Evolutionary conservation across 257 asterid genomes (phyloP).

Genomic region (Linaria vulgaris): DNA sequence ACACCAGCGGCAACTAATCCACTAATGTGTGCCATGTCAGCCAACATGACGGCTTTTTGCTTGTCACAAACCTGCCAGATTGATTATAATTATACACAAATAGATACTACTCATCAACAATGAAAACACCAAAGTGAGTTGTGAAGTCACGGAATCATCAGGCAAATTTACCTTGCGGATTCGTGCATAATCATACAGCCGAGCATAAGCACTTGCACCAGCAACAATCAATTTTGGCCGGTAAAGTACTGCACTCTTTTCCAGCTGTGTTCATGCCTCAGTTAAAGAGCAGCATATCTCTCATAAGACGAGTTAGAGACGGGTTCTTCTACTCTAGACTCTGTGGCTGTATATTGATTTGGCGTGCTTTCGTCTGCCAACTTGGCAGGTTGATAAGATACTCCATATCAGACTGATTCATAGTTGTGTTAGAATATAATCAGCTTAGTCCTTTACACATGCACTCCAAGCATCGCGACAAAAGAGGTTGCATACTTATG

Average conservation of each 20-base stretch:
- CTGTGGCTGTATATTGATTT: too few species aligned
- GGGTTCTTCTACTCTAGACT: too few species aligned
- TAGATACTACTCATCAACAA: slow-evolving; percentile 7
- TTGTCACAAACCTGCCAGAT: slow-evolving; percentile 84
- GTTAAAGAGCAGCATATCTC: too few species aligned
- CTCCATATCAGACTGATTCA: too few species aligned
- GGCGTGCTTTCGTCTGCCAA: too few species aligned
- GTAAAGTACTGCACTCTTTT: slow-evolving; percentile 86
- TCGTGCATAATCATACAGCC: slow-evolving; percentile 83
- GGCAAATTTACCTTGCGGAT: slow-evolving; percentile 68
- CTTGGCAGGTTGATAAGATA: too few species aligned
- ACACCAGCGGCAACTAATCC: slow-evolving; percentile 99
- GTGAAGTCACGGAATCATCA: not conserved
- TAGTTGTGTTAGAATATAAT: too few species aligned
- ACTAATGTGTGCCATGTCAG: slow-evolving; percentile 99
- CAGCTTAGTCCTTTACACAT: too few species aligned
- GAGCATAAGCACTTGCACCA: slow-evolving; percentile 99
- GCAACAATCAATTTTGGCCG: slow-evolving; percentile 96
- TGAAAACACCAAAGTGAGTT: not conserved
- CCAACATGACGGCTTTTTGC: slow-evolving; percentile 83
- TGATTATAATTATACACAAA: slow-evolving; percentile 10
- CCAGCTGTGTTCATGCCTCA: slow-evolving; percentile 72
- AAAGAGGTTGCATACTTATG: too few species aligned
- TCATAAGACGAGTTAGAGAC: too few species aligned
- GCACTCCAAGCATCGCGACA: too few species aligned